These are phyloP conservation scores for Gentiana macrophylla DNA, from an alignment of 257 asterid species.

Conservation along the genomic window DNA sequence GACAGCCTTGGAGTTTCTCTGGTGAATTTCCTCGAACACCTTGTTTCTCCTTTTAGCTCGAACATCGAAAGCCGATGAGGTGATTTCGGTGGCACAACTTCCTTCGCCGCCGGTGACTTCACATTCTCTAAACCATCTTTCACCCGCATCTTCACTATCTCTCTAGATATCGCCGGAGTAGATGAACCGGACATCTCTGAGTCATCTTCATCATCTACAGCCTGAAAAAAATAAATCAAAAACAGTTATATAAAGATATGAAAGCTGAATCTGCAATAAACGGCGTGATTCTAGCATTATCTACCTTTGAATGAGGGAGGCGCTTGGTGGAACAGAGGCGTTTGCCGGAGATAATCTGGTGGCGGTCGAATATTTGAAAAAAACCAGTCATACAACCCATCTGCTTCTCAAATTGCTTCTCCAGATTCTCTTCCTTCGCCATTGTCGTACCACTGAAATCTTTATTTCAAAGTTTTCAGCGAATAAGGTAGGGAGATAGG, in stretches of 20 bases:
- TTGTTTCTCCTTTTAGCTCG: constrained; percentile 49
- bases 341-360: constrained; percentile 50
- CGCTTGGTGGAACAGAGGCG: constrained; percentile 48
- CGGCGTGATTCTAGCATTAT: no score
- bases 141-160: constrained; percentile 21
- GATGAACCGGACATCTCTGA: constrained; percentile 39
- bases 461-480: no score
- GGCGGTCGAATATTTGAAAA: constrained; percentile 73
- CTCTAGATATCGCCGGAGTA: constrained; percentile 36
- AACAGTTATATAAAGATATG: background rate
- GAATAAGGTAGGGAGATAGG: no score
- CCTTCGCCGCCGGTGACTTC: constrained; percentile 18
- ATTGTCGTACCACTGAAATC: no score
- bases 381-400: constrained; percentile 89
- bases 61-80: constrained; percentile 41
- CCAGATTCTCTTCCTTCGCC: constrained; percentile 35
- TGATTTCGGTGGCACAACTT: constrained; percentile 35
- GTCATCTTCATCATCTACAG: constrained; percentile 33
- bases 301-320: background rate
- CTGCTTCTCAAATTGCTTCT: constrained; percentile 46
- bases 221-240: constrained; percentile 15
- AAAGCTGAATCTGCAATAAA: no score
- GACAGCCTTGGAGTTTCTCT: constrained; percentile 89
- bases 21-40: constrained; percentile 64
- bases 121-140: constrained; percentile 7